Evolutionary conservation across 1,139 yeast genomes (phyloP), one percentile per base, ranked within the genome.

Genomic region (Meyerozyma guilliermondii): DNA sequence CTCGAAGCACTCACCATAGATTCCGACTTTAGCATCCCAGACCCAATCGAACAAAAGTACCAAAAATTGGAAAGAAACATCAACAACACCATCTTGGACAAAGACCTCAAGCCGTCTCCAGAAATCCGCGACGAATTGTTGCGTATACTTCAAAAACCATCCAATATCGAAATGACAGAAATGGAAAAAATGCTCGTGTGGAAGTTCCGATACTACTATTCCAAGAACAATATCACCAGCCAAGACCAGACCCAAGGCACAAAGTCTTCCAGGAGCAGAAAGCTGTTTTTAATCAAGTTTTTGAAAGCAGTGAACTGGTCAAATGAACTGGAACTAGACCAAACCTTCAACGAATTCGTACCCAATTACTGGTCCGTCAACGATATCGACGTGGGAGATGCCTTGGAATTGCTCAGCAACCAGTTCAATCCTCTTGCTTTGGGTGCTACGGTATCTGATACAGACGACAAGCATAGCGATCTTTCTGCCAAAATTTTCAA

Each of bases 281-380:
- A 78, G 51, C 81, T 80, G 43, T 89, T 89, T 18, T 68, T 88
- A 44, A 87, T 95, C 20, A 92, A 92, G 60, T 83, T 92, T 49
- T 73, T 92, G 46, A 88, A 89, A 56, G 83, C 95, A 24, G 85
- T 91, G 18, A 84, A 89, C 52, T 87, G 97, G 88, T 87, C 81
- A 37, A 94, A 89, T 59, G 87, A 84, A 46, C 68, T 73, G 43
- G 98, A 92, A 63, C 78, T 86, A 22, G 76, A 71, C 40, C 95
- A 88, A 59, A 92, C 89, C 6, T 76, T 88, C 43, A 82, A 78
- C 39, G 76, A 72, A 48, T 68, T 72, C 8, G 58, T 72, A 17
- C 76, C 76, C 0, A 58, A 60, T 38, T 68, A 68, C 50, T 72
- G 78, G 78, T 53, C 66, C 11, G 76, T 68, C 2, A 87, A 85